Evolutionary conservation across 176 grass and related monocot species (phyloP).

Genomic region (Zea mays): DNA sequence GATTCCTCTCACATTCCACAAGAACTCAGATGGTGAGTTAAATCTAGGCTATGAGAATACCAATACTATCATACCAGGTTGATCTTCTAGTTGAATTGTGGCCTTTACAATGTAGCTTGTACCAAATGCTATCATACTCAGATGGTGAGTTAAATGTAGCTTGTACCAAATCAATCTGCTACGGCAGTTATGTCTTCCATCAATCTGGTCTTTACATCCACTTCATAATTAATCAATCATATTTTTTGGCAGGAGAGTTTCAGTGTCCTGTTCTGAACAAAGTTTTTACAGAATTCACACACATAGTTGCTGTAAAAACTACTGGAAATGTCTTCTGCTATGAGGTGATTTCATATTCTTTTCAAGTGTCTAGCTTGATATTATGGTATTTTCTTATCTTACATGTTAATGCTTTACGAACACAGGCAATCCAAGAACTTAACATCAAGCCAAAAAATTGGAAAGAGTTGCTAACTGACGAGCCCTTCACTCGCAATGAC

Average conservation of each 20-base stretch:
- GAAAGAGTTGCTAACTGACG: slow-evolving; percentile 95
- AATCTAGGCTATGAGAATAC: slow-evolving; percentile 1
- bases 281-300: slow-evolving; percentile 96
- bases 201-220: background rate
- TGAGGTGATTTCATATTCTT: slow-evolving; percentile 51
- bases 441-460: slow-evolving; percentile 96
- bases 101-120: background rate
- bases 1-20: slow-evolving; percentile 86
- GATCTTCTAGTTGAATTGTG: background rate
- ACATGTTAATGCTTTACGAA: slow-evolving; percentile 14
- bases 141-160: too few relatives aligned
- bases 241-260: slow-evolving; percentile 70
- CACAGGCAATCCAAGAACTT: slow-evolving; percentile 87
- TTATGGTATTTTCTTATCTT: slow-evolving; percentile 28
- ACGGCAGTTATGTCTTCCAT: slow-evolving; percentile 6
- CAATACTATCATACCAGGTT: background rate
- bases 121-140: too few relatives aligned
- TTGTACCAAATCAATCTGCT: slow-evolving; percentile 13
- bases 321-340: slow-evolving; percentile 98
- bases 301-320: slow-evolving; percentile 99
- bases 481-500: slow-evolving; percentile 81
- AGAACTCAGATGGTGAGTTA: slow-evolving; percentile 87
- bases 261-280: slow-evolving; percentile 92
- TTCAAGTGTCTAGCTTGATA: slow-evolving; percentile 8
- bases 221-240: slow-evolving; percentile 1